Evolutionary conservation across 2,329 filamentous ascomycete species (phyloP).

Genomic region (Magnaporthiopsis rhizophila): DNA sequence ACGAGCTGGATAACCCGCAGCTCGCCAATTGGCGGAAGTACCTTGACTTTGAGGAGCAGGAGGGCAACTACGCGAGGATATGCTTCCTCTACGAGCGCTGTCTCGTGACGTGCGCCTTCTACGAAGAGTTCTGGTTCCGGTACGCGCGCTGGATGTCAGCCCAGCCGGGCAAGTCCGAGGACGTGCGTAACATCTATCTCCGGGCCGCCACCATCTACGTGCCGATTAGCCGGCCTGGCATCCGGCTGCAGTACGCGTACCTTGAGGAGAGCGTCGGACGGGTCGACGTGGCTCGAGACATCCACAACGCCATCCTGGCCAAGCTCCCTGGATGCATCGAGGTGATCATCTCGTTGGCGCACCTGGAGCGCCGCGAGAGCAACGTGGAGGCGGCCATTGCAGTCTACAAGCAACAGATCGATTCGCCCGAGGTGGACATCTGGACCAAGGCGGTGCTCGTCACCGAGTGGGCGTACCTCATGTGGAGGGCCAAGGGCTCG

Average conservation of each 20-base stretch:
- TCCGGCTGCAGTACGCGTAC: constrained; percentile 85
- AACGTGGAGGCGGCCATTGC: constrained; percentile 79
- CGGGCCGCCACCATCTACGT: constrained; percentile 79
- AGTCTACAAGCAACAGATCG: constrained; percentile 74
- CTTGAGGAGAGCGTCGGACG: constrained; percentile 84
- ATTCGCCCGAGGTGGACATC: constrained; percentile 61
- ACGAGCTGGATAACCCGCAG: constrained; percentile 79
- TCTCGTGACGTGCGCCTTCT: constrained; percentile 84
- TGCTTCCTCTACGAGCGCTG: constrained; percentile 91
- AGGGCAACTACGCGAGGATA: constrained; percentile 61
- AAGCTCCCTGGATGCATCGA: constrained; percentile 76
- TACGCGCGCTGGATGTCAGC: constrained; percentile 90
- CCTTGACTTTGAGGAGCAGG: constrained; percentile 85
- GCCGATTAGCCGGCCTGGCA: constrained; percentile 73
- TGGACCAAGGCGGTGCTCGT: constrained; percentile 82
- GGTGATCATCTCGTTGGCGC: constrained; percentile 80
- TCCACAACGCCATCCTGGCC: constrained; percentile 73
- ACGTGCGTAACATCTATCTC: constrained; percentile 86
- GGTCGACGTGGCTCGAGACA: constrained; percentile 70
- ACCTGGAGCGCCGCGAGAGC: constrained; percentile 73
- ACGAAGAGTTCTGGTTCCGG: constrained; percentile 98
- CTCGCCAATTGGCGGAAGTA: constrained; percentile 92
- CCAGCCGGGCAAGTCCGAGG: constrained; percentile 74
- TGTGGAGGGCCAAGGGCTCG: constrained; percentile 83
- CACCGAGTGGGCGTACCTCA: constrained; percentile 75